Percentiles rank a stretch among this genome's conserved stretches.
phyloP scores from a whole-genome alignment of 176 grass and related monocot species.

The bread wheat (Triticum aestivum) region DNA sequence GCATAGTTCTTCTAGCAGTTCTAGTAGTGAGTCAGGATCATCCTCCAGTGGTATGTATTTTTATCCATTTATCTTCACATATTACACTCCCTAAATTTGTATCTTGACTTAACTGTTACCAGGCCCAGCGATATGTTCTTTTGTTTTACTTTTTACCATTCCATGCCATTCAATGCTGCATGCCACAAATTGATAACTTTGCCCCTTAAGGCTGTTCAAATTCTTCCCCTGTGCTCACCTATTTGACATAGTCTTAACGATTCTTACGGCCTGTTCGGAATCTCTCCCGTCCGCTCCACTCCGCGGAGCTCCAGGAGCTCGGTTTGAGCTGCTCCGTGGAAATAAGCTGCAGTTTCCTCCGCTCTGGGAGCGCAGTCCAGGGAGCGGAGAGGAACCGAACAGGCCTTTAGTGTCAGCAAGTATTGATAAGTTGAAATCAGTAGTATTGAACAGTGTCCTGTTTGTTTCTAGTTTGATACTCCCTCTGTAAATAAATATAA shows the following conservation, averaged over 20 bases:
- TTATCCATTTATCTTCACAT: conserved; percentile 24
- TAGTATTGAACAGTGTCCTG: no score
- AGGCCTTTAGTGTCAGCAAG: background rate
- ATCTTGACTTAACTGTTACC: background rate
- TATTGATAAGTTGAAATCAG: background rate
- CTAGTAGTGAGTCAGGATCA: conserved; percentile 77
- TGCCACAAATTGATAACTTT: background rate
- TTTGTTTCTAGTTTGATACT: no score
- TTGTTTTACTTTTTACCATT: background rate
- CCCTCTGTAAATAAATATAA: no score
- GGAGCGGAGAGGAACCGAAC: no score
- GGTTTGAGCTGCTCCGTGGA: no score
- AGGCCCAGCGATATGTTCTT: background rate
- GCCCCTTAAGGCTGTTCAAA: background rate
- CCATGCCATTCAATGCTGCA: background rate
- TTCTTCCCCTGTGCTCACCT: background rate
- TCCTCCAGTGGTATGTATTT: conserved; percentile 75
- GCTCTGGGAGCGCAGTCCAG: no score
- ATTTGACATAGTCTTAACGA: background rate
- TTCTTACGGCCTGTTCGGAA: background rate
- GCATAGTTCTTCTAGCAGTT: conserved; percentile 85
- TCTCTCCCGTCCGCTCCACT: no score
- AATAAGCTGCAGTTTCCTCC: no score
- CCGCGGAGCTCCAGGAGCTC: no score
- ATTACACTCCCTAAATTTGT: background rate